phyloP scores from a whole-genome alignment of 106 monocot species.

The Dendrobium catenatum region DNA sequence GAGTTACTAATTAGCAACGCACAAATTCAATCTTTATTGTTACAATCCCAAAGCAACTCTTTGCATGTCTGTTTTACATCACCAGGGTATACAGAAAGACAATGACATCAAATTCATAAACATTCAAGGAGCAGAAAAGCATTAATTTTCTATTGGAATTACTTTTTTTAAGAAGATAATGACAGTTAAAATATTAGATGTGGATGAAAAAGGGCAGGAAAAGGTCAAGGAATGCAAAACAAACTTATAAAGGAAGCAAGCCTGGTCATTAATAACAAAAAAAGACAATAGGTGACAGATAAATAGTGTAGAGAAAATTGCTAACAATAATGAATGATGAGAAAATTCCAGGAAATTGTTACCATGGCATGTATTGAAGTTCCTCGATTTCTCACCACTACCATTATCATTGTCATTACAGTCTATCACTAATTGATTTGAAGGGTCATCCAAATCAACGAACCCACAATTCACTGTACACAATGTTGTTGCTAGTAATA shows the following conservation, averaged over 20 bases:
- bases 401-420: constrained; percentile 11
- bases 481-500: constrained; percentile 30
- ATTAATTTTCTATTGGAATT: neutral
- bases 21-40: too few relatives aligned
- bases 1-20: too few relatives aligned
- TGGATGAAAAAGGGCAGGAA: neutral
- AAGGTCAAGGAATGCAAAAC: neutral
- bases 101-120: neutral
- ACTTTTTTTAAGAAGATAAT: neutral
- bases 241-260: neutral
- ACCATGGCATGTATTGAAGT: constrained; percentile 12
- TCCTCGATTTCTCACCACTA: constrained; percentile 11
- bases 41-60: too few relatives aligned
- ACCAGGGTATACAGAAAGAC: neutral
- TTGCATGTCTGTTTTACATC: too few relatives aligned
- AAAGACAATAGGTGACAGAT: neutral
- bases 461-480: constrained; percentile 11
- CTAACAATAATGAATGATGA: neutral
- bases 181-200: neutral
- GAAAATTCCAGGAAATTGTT: neutral
- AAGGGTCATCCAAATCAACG: neutral
- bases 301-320: neutral
- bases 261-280: neutral
- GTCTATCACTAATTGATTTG: constrained; percentile 12
- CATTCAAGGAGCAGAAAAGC: neutral